Conservation (phyloP, 345 rosid genomes). For the Syzygium jambos region DNA sequence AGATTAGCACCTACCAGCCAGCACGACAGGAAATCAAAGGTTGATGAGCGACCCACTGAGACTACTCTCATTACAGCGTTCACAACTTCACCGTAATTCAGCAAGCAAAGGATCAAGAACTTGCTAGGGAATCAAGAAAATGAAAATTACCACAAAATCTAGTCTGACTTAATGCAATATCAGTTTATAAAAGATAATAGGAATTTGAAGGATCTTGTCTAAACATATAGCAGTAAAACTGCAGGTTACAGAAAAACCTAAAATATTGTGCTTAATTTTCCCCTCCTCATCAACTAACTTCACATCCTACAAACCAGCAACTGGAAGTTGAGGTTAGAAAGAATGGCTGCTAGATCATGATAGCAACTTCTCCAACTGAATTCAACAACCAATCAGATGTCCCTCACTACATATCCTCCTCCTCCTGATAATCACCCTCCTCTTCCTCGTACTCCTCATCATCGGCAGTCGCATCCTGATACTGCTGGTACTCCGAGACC, state of each 20-base stretch:
- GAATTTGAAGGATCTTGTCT: not conserved
- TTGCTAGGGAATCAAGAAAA: not conserved
- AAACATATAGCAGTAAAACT: not conserved
- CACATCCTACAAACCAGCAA: slow-evolving; percentile 16
- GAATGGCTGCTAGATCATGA: not conserved
- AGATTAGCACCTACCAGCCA: not conserved
- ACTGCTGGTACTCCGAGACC: slow-evolving; percentile 70
- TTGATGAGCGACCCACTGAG: not conserved
- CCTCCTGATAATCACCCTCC: slow-evolving; percentile 30
- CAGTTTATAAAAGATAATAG: not conserved
- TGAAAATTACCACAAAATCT: not conserved
- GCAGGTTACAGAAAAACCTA: not conserved
- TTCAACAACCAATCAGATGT: not conserved
- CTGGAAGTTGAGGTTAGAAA: slow-evolving; percentile 22
- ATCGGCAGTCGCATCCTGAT: slow-evolving; percentile 73
- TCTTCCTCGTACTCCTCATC: slow-evolving; percentile 65
- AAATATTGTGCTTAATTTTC: not conserved
- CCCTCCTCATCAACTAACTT: not conserved
- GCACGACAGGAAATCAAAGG: not conserved
- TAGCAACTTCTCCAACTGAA: not conserved
- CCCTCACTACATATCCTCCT: slow-evolving; percentile 7
- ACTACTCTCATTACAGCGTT: not conserved
- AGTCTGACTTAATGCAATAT: not conserved
- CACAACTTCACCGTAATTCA: not conserved
- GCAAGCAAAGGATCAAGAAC: not conserved